Percentiles rank a stretch among this genome's conserved stretches.
phyloP scores from a whole-genome alignment of 2,329 filamentous ascomycete genomes.

The Aureobasidium subglaciale region DNA sequence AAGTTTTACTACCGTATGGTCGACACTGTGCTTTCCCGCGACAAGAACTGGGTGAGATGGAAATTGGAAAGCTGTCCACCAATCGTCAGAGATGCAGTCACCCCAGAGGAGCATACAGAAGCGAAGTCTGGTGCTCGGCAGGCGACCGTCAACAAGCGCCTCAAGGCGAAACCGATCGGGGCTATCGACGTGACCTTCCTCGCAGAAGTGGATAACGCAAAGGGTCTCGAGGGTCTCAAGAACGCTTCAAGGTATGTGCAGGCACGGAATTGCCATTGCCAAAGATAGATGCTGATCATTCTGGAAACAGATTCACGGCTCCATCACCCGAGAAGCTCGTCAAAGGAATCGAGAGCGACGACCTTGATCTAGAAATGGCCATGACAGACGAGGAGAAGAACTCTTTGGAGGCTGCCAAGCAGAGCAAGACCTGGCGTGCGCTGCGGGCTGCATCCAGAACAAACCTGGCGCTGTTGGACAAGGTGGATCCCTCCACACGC shows the following conservation, averaged over 20 bases:
- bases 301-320: slow-evolving; percentile 49
- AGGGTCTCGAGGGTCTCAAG: slow-evolving; percentile 63
- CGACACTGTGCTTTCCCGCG: slow-evolving; percentile 86
- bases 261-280: slow-evolving; percentile 15
- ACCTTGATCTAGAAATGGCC: slow-evolving; percentile 82
- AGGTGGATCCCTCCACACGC: slow-evolving; percentile 76
- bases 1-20: slow-evolving; percentile 96
- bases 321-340: slow-evolving; percentile 66
- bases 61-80: slow-evolving; percentile 89
- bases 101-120: slow-evolving; percentile 59
- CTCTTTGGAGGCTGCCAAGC: slow-evolving; percentile 60
- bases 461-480: slow-evolving; percentile 73
- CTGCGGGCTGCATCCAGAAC: slow-evolving; percentile 70
- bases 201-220: slow-evolving; percentile 54
- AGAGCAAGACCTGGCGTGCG: slow-evolving; percentile 85
- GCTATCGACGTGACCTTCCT: slow-evolving; percentile 74
- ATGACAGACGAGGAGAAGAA: slow-evolving; percentile 55
- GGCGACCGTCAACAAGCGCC: slow-evolving; percentile 62
- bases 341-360: slow-evolving; percentile 66
- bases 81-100: slow-evolving; percentile 70
- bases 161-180: slow-evolving; percentile 57
- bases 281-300: slow-evolving; percentile 27
- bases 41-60: slow-evolving; percentile 99
- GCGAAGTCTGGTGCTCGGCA: slow-evolving; percentile 61
- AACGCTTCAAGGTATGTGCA: slow-evolving; percentile 44